Conservation (phyloP, 2,329 filamentous ascomycete species). For the Dendrostoma leiphaemia region DNA sequence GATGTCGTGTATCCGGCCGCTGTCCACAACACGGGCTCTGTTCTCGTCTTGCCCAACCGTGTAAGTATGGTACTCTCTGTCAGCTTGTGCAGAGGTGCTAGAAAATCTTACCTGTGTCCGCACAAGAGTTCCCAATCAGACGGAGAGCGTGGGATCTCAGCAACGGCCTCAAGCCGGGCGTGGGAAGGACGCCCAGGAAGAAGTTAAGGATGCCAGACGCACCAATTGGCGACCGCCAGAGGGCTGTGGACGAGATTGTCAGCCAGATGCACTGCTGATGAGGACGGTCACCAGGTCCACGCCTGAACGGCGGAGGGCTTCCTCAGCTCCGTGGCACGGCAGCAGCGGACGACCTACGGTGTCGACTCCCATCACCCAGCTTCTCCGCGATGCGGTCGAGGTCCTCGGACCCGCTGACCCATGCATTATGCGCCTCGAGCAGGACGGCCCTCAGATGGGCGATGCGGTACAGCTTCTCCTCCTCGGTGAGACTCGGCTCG, state of each 20-base stretch:
- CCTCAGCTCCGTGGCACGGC: neutral
- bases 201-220: conserved; percentile 57
- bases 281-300: neutral
- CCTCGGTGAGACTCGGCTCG: conserved; percentile 17
- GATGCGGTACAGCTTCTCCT: conserved; percentile 22
- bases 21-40: conserved; percentile 51
- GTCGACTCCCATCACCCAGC: conserved; percentile 54
- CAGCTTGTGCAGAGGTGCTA: neutral
- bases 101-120: conserved; percentile 50
- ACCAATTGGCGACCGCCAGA: conserved; percentile 56
- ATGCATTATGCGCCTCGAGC: conserved; percentile 36
- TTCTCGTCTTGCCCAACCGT: conserved; percentile 51
- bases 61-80: neutral
- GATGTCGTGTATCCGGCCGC: conserved; percentile 45
- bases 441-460: conserved; percentile 36
- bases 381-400: conserved; percentile 49
- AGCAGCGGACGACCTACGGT: conserved; percentile 41
- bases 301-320: neutral
- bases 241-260: conserved; percentile 34
- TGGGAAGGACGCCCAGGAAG: conserved; percentile 47
- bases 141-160: conserved; percentile 56
- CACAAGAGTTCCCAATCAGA: conserved; percentile 61
- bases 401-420: conserved; percentile 36
- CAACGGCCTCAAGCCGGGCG: conserved; percentile 35
- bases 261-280: neutral